Conservation (phyloP, 371 early-diverging fungal species). For the Apophysomyces elegans region DNA sequence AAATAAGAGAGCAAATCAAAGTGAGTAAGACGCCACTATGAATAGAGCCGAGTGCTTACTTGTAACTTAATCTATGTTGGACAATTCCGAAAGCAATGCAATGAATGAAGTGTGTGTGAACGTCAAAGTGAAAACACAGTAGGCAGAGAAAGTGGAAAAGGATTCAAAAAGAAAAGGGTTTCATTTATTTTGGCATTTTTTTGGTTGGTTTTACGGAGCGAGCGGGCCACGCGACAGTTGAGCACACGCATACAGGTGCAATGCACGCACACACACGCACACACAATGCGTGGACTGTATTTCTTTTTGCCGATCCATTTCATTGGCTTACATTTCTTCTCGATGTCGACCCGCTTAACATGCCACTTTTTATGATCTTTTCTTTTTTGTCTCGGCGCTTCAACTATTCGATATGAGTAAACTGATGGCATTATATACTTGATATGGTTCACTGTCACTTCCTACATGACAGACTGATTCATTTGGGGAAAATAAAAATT, state of each 20-base stretch:
- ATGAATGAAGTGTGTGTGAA: background rate
- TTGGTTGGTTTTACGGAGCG: constrained; percentile 9
- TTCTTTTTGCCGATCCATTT: constrained; percentile 2
- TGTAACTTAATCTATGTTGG: too few relatives aligned
- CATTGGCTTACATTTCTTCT: background rate
- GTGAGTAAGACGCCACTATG: too few relatives aligned
- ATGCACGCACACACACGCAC: background rate
- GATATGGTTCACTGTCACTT: too few relatives aligned
- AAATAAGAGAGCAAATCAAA: too few relatives aligned
- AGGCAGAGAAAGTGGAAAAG: background rate
- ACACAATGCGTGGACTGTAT: background rate
- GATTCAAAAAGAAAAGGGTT: background rate
- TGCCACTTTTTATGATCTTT: background rate
- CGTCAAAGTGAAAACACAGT: background rate
- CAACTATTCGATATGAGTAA: background rate
- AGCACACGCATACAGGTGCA: background rate
- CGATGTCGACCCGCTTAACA: background rate
- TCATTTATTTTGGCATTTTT: constrained; percentile 10
- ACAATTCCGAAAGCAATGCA: background rate
- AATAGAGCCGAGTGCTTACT: too few relatives aligned
- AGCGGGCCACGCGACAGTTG: constrained; percentile 6
- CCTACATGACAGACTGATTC: background rate
- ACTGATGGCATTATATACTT: background rate
- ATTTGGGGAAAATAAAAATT: background rate
- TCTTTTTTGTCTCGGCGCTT: background rate